A percentile compares a stretch with the other conserved stretches of the same genome.
These are phyloP conservation scores for Colletotrichum spaethianum DNA, from an alignment of 2,329 filamentous ascomycete genomes.

Conservation along the genomic window DNA sequence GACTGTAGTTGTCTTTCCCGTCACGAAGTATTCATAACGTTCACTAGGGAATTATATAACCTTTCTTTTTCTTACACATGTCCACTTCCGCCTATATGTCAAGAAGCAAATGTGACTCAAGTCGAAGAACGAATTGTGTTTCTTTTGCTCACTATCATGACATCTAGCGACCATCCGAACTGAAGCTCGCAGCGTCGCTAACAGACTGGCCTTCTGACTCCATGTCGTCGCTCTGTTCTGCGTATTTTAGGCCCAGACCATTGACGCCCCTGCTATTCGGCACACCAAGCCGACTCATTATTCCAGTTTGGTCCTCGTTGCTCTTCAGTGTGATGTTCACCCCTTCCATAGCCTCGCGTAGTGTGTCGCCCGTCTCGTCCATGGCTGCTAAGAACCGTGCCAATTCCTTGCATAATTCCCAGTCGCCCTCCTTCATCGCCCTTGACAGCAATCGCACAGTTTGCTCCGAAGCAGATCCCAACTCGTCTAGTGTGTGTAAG, in stretches of 20 bases:
- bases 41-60: background rate
- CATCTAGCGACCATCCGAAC: slow-evolving; percentile 46
- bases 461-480: slow-evolving; percentile 79
- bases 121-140: background rate
- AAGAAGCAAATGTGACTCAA: background rate
- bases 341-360: slow-evolving; percentile 79
- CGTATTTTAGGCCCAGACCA: slow-evolving; percentile 48
- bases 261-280: slow-evolving; percentile 46
- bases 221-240: slow-evolving; percentile 52
- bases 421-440: slow-evolving; percentile 88
- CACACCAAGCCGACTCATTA: slow-evolving; percentile 39
- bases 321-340: slow-evolving; percentile 60
- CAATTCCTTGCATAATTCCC: slow-evolving; percentile 95
- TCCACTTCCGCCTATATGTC: background rate
- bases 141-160: background rate
- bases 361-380: slow-evolving; percentile 86
- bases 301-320: slow-evolving; percentile 24
- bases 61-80: background rate
- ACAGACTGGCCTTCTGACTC: slow-evolving; percentile 55
- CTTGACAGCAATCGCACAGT: slow-evolving; percentile 85
- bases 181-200: slow-evolving; percentile 56
- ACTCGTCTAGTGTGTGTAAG: slow-evolving; percentile 84
- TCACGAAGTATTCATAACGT: background rate
- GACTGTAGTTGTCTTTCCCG: background rate
- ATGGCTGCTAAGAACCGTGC: slow-evolving; percentile 95